These are phyloP conservation scores for Scheffersomyces stambukii DNA, from an alignment of 1,139 yeast species.

Conservation along the genomic window DNA sequence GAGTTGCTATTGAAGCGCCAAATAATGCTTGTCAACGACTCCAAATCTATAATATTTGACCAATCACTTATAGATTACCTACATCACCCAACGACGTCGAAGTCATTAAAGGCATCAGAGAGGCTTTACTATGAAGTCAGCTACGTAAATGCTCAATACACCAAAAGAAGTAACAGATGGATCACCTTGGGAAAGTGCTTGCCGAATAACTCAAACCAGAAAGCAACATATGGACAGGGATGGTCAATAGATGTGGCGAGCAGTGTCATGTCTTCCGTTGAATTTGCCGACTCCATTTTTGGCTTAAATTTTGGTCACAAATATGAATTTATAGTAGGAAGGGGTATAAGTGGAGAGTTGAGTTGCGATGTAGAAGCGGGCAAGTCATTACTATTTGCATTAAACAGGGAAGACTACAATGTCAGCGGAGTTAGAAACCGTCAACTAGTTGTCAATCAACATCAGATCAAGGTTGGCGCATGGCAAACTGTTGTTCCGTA, in stretches of 20 bases:
- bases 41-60: too few relatives aligned
- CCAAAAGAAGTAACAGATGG: slow-evolving; percentile 1
- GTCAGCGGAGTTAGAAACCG: slow-evolving; percentile 15
- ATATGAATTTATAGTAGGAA: slow-evolving; percentile 10
- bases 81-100: too few relatives aligned
- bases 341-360: slow-evolving; percentile 16
- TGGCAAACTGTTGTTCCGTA: slow-evolving; percentile 15
- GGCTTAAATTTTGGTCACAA: slow-evolving; percentile 14
- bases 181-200: slow-evolving; percentile 8
- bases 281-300: slow-evolving; percentile 13
- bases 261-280: slow-evolving; percentile 13
- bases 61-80: too few relatives aligned
- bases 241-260: slow-evolving; percentile 18
- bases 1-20: too few relatives aligned
- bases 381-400: slow-evolving; percentile 20
- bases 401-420: slow-evolving; percentile 12
- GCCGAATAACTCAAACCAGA: slow-evolving; percentile 8
- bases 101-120: too few relatives aligned
- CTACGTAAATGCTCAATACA: slow-evolving; percentile 1
- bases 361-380: slow-evolving; percentile 19
- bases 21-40: too few relatives aligned
- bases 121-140: slow-evolving; percentile 4
- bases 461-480: slow-evolving; percentile 12
- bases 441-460: slow-evolving; percentile 10
- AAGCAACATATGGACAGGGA: slow-evolving; percentile 19